Conservation (phyloP, 2,329 filamentous ascomycete genomes). For the Fusarium sp. region DNA sequence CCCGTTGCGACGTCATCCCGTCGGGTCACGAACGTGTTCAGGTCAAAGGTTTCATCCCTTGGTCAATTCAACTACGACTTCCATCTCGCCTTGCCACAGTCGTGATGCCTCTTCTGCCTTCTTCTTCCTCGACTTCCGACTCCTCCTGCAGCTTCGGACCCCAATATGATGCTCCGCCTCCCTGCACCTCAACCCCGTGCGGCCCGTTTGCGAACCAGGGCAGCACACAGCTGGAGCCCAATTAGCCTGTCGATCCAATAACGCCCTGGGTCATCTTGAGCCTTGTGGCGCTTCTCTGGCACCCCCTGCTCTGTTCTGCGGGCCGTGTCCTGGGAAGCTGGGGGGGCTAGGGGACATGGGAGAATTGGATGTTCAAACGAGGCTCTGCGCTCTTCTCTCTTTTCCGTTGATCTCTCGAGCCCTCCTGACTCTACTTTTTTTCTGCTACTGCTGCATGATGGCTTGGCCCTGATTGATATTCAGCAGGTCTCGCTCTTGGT, state of each 20-base stretch:
- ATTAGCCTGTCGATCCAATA: slow-evolving; percentile 29
- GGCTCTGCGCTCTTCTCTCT: slow-evolving; percentile 22
- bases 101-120: neutral
- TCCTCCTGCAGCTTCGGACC: slow-evolving; percentile 18
- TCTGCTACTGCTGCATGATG: slow-evolving; percentile 17
- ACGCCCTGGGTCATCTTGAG: slow-evolving; percentile 25
- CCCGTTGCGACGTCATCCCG: slow-evolving; percentile 7
- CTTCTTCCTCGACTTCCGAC: neutral
- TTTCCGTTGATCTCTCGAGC: slow-evolving; percentile 1
- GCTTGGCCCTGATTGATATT: slow-evolving; percentile 10
- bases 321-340: slow-evolving; percentile 9
- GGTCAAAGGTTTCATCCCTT: neutral
- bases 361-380: slow-evolving; percentile 21
- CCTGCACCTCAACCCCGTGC: slow-evolving; percentile 2
- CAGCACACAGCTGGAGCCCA: slow-evolving; percentile 13
- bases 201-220: slow-evolving; percentile 8
- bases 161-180: slow-evolving; percentile 4
- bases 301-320: slow-evolving; percentile 8
- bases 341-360: neutral
- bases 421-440: neutral
- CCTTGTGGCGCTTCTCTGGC: slow-evolving; percentile 20
- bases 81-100: neutral
- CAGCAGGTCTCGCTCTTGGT: neutral
- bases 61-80: neutral
- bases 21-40: slow-evolving; percentile 1